Evolutionary conservation across 1,284 basidiomycete genomes (phyloP).

Genomic region (Trichosporon sp.): DNA sequence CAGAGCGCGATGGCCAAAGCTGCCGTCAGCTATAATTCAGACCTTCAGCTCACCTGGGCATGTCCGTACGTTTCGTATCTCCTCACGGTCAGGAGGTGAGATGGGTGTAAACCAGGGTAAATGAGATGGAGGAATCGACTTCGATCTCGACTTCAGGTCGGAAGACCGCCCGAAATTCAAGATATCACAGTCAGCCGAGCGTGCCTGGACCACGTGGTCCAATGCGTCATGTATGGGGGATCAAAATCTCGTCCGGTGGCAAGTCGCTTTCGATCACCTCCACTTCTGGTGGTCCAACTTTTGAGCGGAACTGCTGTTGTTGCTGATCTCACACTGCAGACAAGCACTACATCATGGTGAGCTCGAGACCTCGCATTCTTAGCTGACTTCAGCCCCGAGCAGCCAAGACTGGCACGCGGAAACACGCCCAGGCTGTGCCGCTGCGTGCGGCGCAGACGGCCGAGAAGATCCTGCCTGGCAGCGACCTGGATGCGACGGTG

Average conservation of each 20-base stretch:
- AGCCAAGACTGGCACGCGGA: slow-evolving; percentile 16
- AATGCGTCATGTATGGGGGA: neutral
- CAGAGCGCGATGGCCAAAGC: slow-evolving; percentile 10
- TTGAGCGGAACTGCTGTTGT: neutral
- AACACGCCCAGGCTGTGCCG: slow-evolving; percentile 26
- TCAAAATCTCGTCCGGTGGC: neutral
- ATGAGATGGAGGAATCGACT: neutral
- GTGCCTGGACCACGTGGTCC: neutral
- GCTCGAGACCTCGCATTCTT: neutral
- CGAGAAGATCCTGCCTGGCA: slow-evolving; percentile 21
- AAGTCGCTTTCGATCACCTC: neutral
- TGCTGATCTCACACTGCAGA: neutral
- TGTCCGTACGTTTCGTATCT: neutral
- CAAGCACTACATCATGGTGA: slow-evolving; percentile 11
- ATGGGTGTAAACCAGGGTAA: neutral
- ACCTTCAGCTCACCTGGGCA: slow-evolving; percentile 7
- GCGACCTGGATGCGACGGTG: slow-evolving; percentile 4
- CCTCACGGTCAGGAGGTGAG: neutral
- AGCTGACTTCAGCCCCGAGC: slow-evolving; percentile 28
- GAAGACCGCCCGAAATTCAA: neutral
- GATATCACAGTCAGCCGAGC: neutral
- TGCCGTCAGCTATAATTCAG: neutral
- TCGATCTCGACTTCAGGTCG: no score
- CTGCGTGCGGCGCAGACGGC: slow-evolving; percentile 18
- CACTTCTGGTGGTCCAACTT: neutral